Evolutionary conservation across 2,329 filamentous ascomycete species (phyloP).

Genomic region (Cadophora sp.): DNA sequence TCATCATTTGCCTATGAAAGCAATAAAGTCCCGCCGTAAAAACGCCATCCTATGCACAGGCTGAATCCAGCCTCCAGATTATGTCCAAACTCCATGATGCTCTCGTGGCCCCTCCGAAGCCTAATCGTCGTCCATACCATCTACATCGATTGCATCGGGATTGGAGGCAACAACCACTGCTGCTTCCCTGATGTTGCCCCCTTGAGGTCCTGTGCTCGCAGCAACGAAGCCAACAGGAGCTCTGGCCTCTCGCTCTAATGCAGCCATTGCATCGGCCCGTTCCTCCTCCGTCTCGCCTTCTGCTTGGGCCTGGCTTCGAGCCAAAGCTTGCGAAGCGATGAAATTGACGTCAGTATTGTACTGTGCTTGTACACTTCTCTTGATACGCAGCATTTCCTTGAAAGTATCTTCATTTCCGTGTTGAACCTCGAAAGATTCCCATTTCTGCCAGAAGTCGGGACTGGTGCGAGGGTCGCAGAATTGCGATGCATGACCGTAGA

Average conservation of each 20-base stretch:
- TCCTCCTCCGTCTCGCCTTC: conserved; percentile 53
- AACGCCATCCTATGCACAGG: conserved; percentile 32
- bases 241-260: conserved; percentile 84
- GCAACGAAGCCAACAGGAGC: conserved; percentile 92
- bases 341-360: conserved; percentile 99
- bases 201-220: conserved; percentile 76
- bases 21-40: conserved; percentile 13
- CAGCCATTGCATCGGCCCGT: conserved; percentile 83
- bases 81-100: conserved; percentile 24
- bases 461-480: conserved; percentile 96
- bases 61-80: conserved; percentile 14
- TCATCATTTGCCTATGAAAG: conserved; percentile 7
- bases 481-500: conserved; percentile 95
- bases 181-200: conserved; percentile 56
- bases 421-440: conserved; percentile 96
- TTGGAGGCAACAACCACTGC: conserved; percentile 61
- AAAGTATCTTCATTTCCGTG: conserved; percentile 99
- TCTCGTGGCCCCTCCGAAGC: conserved; percentile 1
- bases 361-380: conserved; percentile 92
- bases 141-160: conserved; percentile 85
- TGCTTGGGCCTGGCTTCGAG: conserved; percentile 67
- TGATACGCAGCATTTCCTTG: conserved; percentile 98
- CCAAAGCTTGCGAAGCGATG: conserved; percentile 93
- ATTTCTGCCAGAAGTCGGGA: conserved; percentile 91
- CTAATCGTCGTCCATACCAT: conserved; percentile 51